A percentile compares a stretch with the other conserved stretches of the same genome.
These are phyloP conservation scores for Colletotrichum tabaci DNA, from an alignment of 2,329 filamentous ascomycete species.

Conservation along the genomic window DNA sequence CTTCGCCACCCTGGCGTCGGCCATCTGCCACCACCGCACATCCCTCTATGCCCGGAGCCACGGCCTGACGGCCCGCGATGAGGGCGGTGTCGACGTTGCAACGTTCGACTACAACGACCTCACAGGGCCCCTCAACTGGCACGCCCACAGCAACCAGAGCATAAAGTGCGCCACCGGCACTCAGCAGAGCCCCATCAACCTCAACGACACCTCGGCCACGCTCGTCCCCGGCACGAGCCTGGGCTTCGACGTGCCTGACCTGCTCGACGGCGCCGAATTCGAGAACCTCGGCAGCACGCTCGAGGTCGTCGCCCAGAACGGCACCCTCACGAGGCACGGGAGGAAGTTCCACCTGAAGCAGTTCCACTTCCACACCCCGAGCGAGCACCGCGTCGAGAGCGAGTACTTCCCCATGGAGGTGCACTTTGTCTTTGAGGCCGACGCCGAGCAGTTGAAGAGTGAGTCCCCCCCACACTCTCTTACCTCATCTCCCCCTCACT, in stretches of 20 bases:
- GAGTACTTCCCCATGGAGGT: slow-evolving; percentile 58
- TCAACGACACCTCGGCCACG: slow-evolving; percentile 50
- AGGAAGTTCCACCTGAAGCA: slow-evolving; percentile 62
- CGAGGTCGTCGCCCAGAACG: slow-evolving; percentile 62
- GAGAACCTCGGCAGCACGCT: slow-evolving; percentile 68
- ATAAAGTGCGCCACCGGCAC: slow-evolving; percentile 62
- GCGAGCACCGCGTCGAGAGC: slow-evolving; percentile 68
- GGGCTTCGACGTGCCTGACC: slow-evolving; percentile 53
- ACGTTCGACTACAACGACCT: slow-evolving; percentile 58
- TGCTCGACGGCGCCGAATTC: slow-evolving; percentile 57
- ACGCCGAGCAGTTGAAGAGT: slow-evolving; percentile 44
- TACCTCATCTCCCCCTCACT: too few species aligned
- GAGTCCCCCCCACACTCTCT: background rate
- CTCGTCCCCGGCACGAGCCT: slow-evolving; percentile 50
- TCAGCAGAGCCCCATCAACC: slow-evolving; percentile 71
- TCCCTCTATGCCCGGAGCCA: slow-evolving; percentile 49
- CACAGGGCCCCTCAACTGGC: slow-evolving; percentile 68
- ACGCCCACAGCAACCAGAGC: slow-evolving; percentile 60
- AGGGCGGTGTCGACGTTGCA: slow-evolving; percentile 51
- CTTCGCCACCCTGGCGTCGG: slow-evolving; percentile 44
- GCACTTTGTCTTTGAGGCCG: slow-evolving; percentile 58
- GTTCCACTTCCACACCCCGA: slow-evolving; percentile 74
- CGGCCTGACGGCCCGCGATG: slow-evolving; percentile 8
- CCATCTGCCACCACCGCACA: slow-evolving; percentile 54
- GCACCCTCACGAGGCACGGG: slow-evolving; percentile 59